Evolutionary conservation across 495 filamentous ascomycete species (phyloP).

Genomic region (Cercophora scortea): DNA sequence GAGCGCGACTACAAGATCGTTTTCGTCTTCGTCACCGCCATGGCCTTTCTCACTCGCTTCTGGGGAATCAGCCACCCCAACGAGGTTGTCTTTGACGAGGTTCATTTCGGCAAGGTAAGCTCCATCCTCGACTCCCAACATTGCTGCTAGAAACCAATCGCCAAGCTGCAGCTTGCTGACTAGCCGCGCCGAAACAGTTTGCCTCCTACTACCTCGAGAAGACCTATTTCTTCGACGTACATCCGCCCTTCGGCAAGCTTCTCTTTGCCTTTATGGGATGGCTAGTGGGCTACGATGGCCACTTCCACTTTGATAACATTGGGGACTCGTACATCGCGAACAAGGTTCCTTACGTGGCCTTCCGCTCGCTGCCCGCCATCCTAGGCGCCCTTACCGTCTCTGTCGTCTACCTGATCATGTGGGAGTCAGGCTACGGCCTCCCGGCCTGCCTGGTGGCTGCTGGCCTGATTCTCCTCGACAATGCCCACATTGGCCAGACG

Average conservation of each 20-base stretch:
- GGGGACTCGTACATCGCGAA: conserved; percentile 97
- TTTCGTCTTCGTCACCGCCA: conserved; percentile 63
- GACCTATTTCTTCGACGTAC: conserved; percentile 99
- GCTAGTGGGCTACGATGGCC: conserved; percentile 90
- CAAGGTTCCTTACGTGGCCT: conserved; percentile 93
- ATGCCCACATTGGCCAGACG: conserved; percentile 96
- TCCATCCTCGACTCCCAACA: neutral
- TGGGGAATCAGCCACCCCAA: conserved; percentile 91
- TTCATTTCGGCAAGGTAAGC: conserved; percentile 96
- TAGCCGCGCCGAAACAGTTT: conserved; percentile 48
- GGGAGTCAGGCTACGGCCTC: conserved; percentile 96
- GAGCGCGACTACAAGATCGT: conserved; percentile 85
- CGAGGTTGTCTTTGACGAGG: conserved; percentile 97
- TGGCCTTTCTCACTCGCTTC: conserved; percentile 89
- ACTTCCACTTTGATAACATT: conserved; percentile 98
- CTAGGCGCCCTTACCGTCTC: conserved; percentile 89
- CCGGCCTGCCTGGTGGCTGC: conserved; percentile 85
- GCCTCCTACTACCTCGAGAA: conserved; percentile 94
- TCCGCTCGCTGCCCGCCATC: conserved; percentile 86
- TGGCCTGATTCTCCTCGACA: conserved; percentile 87
- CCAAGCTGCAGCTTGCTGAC: neutral
- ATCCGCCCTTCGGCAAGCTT: conserved; percentile 91
- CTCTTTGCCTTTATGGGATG: conserved; percentile 91
- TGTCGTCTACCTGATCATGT: conserved; percentile 96
- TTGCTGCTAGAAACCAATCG: too few relatives aligned